Conservation (phyloP, 1,139 yeast genomes). For the Oligophagozyma castellii region DNA sequence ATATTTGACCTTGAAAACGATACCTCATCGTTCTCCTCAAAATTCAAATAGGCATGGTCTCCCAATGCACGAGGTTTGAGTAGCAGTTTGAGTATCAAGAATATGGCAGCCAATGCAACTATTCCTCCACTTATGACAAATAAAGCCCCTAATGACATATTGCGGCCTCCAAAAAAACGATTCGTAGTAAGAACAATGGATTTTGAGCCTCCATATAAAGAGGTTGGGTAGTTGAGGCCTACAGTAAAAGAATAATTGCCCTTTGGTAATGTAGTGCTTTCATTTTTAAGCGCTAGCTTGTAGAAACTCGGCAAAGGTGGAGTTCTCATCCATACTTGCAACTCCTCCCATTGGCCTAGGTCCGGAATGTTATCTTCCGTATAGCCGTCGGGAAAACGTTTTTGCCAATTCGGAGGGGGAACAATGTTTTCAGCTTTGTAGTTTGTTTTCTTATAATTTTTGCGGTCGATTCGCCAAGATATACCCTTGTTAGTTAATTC, state of each 20-base stretch:
- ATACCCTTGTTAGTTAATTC: constrained; percentile 55
- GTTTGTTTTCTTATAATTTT: constrained; percentile 65
- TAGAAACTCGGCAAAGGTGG: constrained; percentile 80
- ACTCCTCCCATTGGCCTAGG: constrained; percentile 58
- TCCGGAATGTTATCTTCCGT: constrained; percentile 77
- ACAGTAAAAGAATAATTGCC: constrained; percentile 66
- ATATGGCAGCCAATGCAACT: constrained; percentile 33
- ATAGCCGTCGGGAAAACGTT: constrained; percentile 79
- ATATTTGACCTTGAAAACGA: too few species aligned
- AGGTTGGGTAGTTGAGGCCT: constrained; percentile 83
- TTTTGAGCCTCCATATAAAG: constrained; percentile 71
- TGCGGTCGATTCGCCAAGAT: constrained; percentile 74
- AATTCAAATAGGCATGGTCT: constrained; percentile 29
- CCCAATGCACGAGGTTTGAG: constrained; percentile 34
- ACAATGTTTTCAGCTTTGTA: constrained; percentile 62
- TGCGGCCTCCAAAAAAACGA: constrained; percentile 83
- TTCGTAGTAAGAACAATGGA: constrained; percentile 68
- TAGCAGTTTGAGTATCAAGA: constrained; percentile 33
- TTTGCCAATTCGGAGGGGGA: constrained; percentile 94
- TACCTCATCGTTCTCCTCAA: constrained; percentile 18
- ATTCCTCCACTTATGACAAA: constrained; percentile 92
- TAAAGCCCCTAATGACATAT: constrained; percentile 71
- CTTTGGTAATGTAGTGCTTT: constrained; percentile 38
- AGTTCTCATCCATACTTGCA: constrained; percentile 97
- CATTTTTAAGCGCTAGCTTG: constrained; percentile 72